Evolutionary conservation across 129 eudicot species (phyloP).

Genomic region (Kitagawia praeruptora): DNA sequence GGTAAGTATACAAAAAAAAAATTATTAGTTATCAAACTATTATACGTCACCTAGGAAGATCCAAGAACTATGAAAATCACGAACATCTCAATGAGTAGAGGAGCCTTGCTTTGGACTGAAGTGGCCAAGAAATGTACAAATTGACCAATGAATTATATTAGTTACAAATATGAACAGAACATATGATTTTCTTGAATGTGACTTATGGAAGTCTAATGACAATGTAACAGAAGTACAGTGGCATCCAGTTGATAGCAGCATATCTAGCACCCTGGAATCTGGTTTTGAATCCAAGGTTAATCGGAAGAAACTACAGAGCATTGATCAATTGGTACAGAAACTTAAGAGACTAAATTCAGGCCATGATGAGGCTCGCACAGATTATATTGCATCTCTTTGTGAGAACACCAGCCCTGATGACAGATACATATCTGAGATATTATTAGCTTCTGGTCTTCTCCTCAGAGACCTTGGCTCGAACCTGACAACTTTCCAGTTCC

Average conservation of each 20-base stretch:
- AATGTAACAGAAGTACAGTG: conserved; percentile 18
- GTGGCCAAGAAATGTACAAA: not conserved
- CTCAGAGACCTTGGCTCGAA: conserved; percentile 73
- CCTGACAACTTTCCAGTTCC: conserved; percentile 61
- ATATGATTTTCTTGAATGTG: not conserved
- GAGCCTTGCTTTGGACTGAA: not conserved
- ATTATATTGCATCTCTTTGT: conserved; percentile 84
- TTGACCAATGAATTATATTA: not conserved
- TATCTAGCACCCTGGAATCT: conserved; percentile 20
- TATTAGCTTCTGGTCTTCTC: conserved; percentile 89
- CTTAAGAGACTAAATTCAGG: conserved; percentile 61
- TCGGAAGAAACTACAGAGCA: conserved; percentile 62
- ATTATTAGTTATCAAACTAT: not conserved
- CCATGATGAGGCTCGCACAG: conserved; percentile 74
- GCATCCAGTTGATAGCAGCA: conserved; percentile 24
- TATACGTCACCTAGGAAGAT: too few species aligned
- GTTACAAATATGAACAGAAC: not conserved
- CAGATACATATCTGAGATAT: conserved; percentile 77
- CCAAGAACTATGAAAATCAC: not conserved
- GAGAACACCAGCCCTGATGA: conserved; percentile 75
- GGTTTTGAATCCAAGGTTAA: conserved; percentile 44
- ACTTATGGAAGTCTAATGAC: conserved; percentile 15
- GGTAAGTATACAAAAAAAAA: not conserved
- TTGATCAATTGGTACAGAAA: conserved; percentile 70
- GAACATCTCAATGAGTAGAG: not conserved